Evolutionary conservation across 2,329 filamentous ascomycete species (phyloP), one percentile per base, ranked within the genome.

Genomic region (Hysterium pulicare): DNA sequence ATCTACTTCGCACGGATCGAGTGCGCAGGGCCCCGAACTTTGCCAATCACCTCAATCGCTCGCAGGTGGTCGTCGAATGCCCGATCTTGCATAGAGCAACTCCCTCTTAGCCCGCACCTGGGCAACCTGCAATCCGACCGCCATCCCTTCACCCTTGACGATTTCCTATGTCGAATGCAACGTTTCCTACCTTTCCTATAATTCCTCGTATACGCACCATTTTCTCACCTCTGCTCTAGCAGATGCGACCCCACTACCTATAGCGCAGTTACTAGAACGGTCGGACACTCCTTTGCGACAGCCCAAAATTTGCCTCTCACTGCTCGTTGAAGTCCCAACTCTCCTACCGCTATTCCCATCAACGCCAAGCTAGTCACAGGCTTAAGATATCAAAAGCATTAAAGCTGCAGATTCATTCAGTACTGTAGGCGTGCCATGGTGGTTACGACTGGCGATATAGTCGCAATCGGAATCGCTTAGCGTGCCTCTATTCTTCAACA

Each of bases 401-500:
- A 20, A 11, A 24, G 38, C 15, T 8, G 30, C 17, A 30, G 23
- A 19, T 37, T 21, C 10, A 49, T 44, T 45, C 48, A 53, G 50
- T 51, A 46, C 56, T 51, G 49, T 49, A 19, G 45, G 44, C 33
- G 49, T 57, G 54, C 42, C 46, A 55, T 57, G 52, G 42, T 51
- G 51, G 53, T 55, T 52, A 47, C 37, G 33, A 34, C 45, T 33
- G 31, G 37, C n/a, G n/a, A n/a, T n/a, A 45, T 46, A 41, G 43
- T 42, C 50, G 51, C 49, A 51, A 49, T 54, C 53, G 53, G 53
- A 47, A 54, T 58, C 55, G 57, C 57, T 59, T 59, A 59, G 57
- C 51, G 52, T 53, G 46, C 47, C 46, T 50, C 41, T 50, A 44
- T 48, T 54, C 54, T 48, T 53, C 49, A 50, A 47, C 52, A 44